phyloP scores from a whole-genome alignment of 371 early-diverging fungal species.

The Vairimorpha ceranae region DNA sequence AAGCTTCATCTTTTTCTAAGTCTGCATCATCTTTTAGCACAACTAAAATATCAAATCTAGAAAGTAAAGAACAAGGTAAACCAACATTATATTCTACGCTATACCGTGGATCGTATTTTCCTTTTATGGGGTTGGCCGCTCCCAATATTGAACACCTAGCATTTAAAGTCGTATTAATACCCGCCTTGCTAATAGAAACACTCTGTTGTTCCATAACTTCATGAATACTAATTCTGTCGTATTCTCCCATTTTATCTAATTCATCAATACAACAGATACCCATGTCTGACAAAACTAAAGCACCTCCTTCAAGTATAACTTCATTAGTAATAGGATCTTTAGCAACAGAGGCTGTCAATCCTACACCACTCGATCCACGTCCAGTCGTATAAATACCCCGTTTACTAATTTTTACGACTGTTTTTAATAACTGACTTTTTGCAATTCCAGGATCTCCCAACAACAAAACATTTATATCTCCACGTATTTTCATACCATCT shows the following conservation, averaged over 20 bases:
- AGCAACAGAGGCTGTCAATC: constrained; percentile 68
- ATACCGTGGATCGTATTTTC: constrained; percentile 76
- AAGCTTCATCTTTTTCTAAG: constrained; percentile 70
- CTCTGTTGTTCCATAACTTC: constrained; percentile 99
- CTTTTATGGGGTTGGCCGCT: constrained; percentile 89
- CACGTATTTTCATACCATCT: constrained; percentile 75
- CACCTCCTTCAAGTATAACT: constrained; percentile 71
- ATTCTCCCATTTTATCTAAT: constrained; percentile 79
- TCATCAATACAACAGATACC: constrained; percentile 74
- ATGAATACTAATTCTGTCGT: constrained; percentile 86
- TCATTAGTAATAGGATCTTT: constrained; percentile 70
- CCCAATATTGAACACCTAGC: constrained; percentile 94
- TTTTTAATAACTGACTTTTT: constrained; percentile 71
- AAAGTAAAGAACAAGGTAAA: constrained; percentile 82
- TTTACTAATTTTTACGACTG: constrained; percentile 49
- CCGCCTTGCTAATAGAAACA: constrained; percentile 95
- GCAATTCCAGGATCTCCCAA: constrained; percentile 77
- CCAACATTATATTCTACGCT: constrained; percentile 88
- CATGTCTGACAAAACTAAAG: constrained; percentile 69
- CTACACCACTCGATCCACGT: constrained; percentile 70
- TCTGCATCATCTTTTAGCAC: constrained; percentile 81
- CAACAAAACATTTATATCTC: constrained; percentile 70
- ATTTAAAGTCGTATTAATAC: constrained; percentile 94
- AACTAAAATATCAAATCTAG: constrained; percentile 88
- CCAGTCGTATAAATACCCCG: constrained; percentile 68